Base-by-base conservation (phyloP, 805 yeast species). In the Kuraishia hungarica region DNA sequence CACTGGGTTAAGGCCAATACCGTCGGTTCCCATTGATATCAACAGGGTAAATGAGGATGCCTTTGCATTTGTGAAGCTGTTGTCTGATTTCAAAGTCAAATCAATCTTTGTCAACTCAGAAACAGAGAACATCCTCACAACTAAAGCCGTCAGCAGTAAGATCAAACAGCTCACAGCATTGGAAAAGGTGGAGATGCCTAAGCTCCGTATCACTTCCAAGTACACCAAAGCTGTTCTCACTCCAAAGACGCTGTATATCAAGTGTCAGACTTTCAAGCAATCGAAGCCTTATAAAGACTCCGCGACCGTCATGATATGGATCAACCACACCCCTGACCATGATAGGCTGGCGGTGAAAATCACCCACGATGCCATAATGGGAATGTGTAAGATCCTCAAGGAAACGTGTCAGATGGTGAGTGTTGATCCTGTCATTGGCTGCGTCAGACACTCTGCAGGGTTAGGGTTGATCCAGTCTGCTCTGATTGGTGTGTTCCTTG, bases 391-490 rank as follows among this genome's bases (percentile, higher is more conserved):
- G 63, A 87, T 89, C 21, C 79, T 90, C 64, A 93, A 94, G 62
- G 97, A 93, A 65, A 93, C 98, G 0, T 89, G 97, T 64, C 93
- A 89, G 58, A 75, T 94, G 70, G 78, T 85, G 15, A 79, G 87
- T 47, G 77, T 80, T 39, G 80, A 82, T 48, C 86, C 97, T 0
- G 74, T 94, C 6, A 76, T 93, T 48, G 96, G 97, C 0, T 84
- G 97, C 67, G 96, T 89, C 8, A 81, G 96, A 50, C 93, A 92
- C 61, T 81, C 89, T 1, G 71, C 79, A 1, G 97, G 97, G 0
- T 68, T 93, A 26, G 99, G 99, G 0, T 92, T 94, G 65, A 71
- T 94, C 26, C 93, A 90, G 67, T 79, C 96, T n/a, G 83, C 84
- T 54, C 69, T 92, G 43, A 67, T 94, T 59, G 99, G 99, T 4